Conservation (phyloP, 371 early-diverging fungal species). For the Syncephalastrum contaminatum region DNA sequence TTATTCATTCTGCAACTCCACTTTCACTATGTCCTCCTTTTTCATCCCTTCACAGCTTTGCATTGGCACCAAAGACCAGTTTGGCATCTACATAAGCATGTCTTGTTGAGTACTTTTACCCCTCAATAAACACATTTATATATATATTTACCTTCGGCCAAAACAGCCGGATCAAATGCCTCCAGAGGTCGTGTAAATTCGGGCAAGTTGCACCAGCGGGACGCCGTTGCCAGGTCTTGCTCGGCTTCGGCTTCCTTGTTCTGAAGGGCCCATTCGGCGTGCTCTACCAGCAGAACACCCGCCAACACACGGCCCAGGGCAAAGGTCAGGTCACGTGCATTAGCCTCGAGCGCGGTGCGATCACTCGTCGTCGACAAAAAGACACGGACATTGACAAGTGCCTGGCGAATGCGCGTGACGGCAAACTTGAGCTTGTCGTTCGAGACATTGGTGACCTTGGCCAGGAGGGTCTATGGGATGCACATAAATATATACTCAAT, state of each 20-base stretch:
- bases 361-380: conserved; percentile 15
- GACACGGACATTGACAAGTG: conserved; percentile 5
- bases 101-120: too few species aligned
- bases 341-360: conserved; percentile 22
- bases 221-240: conserved; percentile 23
- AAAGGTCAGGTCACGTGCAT: conserved; percentile 53
- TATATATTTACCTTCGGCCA: background rate
- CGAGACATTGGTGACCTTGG: conserved; percentile 7
- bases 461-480: conserved; percentile 9
- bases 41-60: conserved; percentile 23
- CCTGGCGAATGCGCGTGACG: conserved; percentile 6
- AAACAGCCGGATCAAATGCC: background rate
- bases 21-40: too few species aligned
- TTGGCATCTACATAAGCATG: conserved; percentile 24
- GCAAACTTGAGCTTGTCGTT: background rate
- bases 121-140: too few species aligned
- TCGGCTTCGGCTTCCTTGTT: conserved; percentile 22
- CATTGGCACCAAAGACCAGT: conserved; percentile 35
- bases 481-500: background rate
- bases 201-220: conserved; percentile 24
- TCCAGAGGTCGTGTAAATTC: background rate
- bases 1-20: too few species aligned
- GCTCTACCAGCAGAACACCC: conserved; percentile 49
- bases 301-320: conserved; percentile 50
- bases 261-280: conserved; percentile 46